A percentile compares a stretch with the other conserved stretches of the same genome.
These are phyloP conservation scores for Colletotrichum costaricense DNA, from an alignment of 2,329 filamentous ascomycete genomes.

Conservation along the genomic window DNA sequence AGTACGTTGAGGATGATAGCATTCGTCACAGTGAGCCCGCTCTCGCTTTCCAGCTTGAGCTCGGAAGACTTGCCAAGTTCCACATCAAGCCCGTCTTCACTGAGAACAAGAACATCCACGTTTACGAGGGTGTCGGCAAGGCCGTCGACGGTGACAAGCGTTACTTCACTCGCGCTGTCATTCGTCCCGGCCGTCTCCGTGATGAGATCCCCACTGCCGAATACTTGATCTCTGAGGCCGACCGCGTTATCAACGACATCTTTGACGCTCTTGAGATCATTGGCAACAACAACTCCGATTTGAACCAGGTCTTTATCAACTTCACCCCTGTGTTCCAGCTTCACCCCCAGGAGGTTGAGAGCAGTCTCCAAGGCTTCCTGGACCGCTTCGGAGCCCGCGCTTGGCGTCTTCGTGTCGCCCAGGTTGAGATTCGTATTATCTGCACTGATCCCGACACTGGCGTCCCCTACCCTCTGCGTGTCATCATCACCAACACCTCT, in stretches of 20 bases:
- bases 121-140: constrained; percentile 97
- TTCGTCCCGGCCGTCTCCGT: constrained; percentile 91
- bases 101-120: constrained; percentile 98
- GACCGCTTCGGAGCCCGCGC: constrained; percentile 95
- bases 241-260: constrained; percentile 97
- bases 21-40: constrained; percentile 98
- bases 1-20: constrained; percentile 90
- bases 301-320: constrained; percentile 99
- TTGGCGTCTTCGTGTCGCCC: constrained; percentile 96
- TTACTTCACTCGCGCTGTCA: constrained; percentile 97
- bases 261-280: constrained; percentile 98
- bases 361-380: constrained; percentile 93
- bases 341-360: constrained; percentile 87
- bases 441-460: constrained; percentile 91
- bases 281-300: constrained; percentile 98
- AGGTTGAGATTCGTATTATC: constrained; percentile 97
- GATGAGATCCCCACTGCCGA: constrained; percentile 99
- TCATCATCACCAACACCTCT: constrained; percentile 97
- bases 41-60: constrained; percentile 97
- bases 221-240: constrained; percentile 97
- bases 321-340: constrained; percentile 97
- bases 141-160: constrained; percentile 95
- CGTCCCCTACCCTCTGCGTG: constrained; percentile 89
- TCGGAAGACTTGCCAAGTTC: constrained; percentile 94
- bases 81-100: constrained; percentile 98